Evolutionary conservation across 805 yeast species (phyloP).

Genomic region (Wickerhamomyces sydowiorum): DNA sequence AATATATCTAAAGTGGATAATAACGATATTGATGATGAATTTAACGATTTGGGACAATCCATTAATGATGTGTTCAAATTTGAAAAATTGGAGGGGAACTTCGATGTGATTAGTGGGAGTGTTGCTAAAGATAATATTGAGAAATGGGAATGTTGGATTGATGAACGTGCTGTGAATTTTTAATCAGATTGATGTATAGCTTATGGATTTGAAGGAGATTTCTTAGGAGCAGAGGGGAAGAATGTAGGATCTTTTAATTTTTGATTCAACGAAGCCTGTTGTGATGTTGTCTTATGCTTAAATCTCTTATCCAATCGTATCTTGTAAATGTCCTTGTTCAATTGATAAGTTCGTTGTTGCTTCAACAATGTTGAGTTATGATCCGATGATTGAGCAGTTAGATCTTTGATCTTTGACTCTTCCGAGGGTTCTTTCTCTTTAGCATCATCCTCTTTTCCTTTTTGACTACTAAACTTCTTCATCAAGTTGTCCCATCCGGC

Average conservation of each 20-base stretch:
- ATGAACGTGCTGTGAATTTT: slow-evolving; percentile 61
- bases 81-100: slow-evolving; percentile 63
- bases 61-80: slow-evolving; percentile 49
- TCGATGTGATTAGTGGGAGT: slow-evolving; percentile 70
- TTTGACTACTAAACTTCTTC: slow-evolving; percentile 12
- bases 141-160: slow-evolving; percentile 75
- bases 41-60: slow-evolving; percentile 38
- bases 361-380: slow-evolving; percentile 17
- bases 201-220: background rate
- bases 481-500: slow-evolving; percentile 20
- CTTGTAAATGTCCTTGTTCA: slow-evolving; percentile 35
- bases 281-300: slow-evolving; percentile 2
- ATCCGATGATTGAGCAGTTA: slow-evolving; percentile 4
- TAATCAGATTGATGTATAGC: background rate
- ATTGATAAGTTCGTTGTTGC: slow-evolving; percentile 30
- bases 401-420: slow-evolving; percentile 12
- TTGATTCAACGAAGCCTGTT: slow-evolving; percentile 18
- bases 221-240: slow-evolving; percentile 30
- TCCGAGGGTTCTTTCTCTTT: slow-evolving; percentile 11
- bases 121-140: slow-evolving; percentile 49
- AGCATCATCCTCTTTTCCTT: slow-evolving; percentile 10
- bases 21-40: slow-evolving; percentile 30
- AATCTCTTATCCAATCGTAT: slow-evolving; percentile 28
- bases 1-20: slow-evolving; percentile 26
- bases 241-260: slow-evolving; percentile 26